A percentile compares a stretch with the other conserved stretches of the same genome.
Conservation (phyloP, 169 alveolate species). For the Sarcocystis neurona region DNA sequence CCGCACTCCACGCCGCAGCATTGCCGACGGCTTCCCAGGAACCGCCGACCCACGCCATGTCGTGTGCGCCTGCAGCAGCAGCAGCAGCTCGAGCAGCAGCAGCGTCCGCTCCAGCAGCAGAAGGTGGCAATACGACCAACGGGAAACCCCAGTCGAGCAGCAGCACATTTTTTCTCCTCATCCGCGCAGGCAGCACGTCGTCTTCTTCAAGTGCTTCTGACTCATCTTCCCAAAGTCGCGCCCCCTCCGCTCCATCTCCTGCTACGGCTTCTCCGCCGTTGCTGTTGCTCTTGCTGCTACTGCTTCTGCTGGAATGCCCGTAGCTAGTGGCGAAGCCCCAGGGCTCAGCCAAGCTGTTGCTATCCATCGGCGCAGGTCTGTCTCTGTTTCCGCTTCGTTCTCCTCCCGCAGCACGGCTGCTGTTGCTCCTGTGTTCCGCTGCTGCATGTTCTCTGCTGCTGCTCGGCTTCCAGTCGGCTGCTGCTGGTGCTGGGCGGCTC, state of each 20-base stretch:
- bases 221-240: too few relatives aligned
- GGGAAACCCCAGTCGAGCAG: constrained; percentile 13
- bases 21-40: constrained; percentile 31
- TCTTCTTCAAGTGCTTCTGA: not conserved
- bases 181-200: not conserved
- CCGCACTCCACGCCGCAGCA: constrained; percentile 6
- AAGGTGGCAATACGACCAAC: not conserved
- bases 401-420: too few relatives aligned
- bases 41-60: constrained; percentile 6
- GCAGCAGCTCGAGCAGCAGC: not conserved
- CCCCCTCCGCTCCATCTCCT: not conserved
- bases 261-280: not conserved
- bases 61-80: not conserved
- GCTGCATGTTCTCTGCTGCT: too few relatives aligned
- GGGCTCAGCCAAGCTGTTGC: too few relatives aligned
- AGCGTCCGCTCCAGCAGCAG: not conserved
- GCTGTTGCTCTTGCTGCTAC: not conserved
- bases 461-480: too few relatives aligned
- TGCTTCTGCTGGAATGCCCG: not conserved
- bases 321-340: too few relatives aligned
- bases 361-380: too few relatives aligned
- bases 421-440: too few relatives aligned
- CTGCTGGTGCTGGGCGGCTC: too few relatives aligned
- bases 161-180: not conserved
- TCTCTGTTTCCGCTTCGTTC: too few relatives aligned